Conservation (phyloP, 1,284 basidiomycete species). For the Gastroboletus turbinatus region DNA sequence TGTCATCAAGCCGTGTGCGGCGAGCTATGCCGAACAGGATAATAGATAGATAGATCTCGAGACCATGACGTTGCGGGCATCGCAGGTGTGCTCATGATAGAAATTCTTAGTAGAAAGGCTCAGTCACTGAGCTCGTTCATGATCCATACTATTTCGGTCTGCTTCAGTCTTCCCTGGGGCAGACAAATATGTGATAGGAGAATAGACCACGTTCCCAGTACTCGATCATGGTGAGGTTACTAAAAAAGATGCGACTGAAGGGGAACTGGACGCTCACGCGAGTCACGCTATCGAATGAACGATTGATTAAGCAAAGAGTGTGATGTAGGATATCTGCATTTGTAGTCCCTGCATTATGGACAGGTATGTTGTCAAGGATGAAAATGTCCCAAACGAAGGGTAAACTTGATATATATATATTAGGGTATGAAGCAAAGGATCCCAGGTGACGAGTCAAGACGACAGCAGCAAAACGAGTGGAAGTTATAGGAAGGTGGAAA, state of each 20-base stretch:
- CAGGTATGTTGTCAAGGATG: background rate
- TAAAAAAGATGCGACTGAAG: no score
- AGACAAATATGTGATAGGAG: background rate
- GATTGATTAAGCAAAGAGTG: conserved; percentile 12
- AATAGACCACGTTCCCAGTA: background rate
- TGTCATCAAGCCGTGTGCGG: no score
- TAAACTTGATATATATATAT: conserved; percentile 1
- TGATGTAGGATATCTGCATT: conserved; percentile 8
- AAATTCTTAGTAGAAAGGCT: no score
- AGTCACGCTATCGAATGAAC: background rate
- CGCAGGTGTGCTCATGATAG: no score
- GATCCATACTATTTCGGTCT: background rate
- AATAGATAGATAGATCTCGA: no score
- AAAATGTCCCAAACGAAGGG: background rate
- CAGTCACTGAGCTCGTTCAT: background rate
- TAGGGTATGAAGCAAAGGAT: conserved; percentile 14
- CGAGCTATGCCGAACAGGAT: no score
- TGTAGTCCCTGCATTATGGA: background rate
- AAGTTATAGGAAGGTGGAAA: background rate
- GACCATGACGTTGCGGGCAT: no score
- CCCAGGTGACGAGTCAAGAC: background rate
- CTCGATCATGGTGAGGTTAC: background rate
- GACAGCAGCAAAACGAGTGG: conserved; percentile 20
- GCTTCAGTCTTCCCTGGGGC: background rate
- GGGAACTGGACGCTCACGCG: background rate